A percentile compares a stretch with the other conserved stretches of the same genome.
Conservation (phyloP, 148 eudicot genomes). For the Vaccinium myrtillus region DNA sequence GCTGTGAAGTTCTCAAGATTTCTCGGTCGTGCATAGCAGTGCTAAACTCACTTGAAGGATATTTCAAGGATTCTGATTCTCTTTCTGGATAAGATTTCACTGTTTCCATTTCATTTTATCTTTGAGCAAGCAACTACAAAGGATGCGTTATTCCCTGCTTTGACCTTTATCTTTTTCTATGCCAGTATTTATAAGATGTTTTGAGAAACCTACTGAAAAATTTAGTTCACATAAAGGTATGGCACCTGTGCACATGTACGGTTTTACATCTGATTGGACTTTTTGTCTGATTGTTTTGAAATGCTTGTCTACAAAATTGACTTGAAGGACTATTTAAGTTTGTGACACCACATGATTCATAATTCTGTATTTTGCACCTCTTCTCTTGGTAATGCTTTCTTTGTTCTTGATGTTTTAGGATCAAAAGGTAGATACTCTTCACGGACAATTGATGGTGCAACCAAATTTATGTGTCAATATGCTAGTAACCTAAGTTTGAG, state of each 20-base stretch:
- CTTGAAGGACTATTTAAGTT: background rate
- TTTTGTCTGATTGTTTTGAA: background rate
- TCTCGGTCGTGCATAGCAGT: background rate
- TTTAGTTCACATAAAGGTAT: background rate
- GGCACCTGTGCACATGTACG: background rate
- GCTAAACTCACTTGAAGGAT: background rate
- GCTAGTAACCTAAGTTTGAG: conserved; percentile 40
- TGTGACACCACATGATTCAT: background rate
- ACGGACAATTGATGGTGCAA: conserved; percentile 65
- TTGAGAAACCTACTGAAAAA: background rate
- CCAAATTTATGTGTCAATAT: conserved; percentile 60
- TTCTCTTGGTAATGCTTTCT: background rate
- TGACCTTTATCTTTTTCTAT: background rate
- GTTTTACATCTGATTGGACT: background rate
- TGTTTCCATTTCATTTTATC: background rate
- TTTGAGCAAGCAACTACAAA: background rate
- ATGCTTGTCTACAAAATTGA: background rate
- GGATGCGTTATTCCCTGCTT: background rate
- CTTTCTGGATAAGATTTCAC: background rate
- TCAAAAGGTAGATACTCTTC: conserved; percentile 76
- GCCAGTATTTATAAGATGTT: background rate
- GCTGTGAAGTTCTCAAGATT: background rate
- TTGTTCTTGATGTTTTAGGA: conserved; percentile 44
- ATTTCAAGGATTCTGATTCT: background rate
- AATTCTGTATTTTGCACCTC: background rate